Evolutionary conservation across 1,284 basidiomycete species (phyloP), one percentile per base, ranked within the genome.

Genomic region (Cutaneotrichosporon arboriforme): DNA sequence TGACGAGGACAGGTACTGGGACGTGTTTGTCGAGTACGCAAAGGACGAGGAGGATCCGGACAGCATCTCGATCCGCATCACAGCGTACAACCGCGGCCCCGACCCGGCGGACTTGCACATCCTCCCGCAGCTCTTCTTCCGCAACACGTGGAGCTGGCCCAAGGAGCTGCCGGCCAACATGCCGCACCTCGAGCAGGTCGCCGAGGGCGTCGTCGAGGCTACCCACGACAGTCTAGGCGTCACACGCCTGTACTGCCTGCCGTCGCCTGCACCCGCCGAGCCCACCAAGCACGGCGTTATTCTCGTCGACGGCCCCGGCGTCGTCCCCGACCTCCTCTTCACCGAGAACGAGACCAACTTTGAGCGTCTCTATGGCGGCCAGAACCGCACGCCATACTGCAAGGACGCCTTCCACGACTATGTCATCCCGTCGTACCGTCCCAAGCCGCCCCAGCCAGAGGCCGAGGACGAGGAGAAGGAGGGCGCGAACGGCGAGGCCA

Each of bases 391-490:
- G 0, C 81, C 83, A 2, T 93, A 86, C 70, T 88, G 89, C 66
- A 98, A 98, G 77, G 94, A 98, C 68, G 93, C 87, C n/a, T 97
- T 98, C 81, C 92, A 98, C 69, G 93, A 97, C 72, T 88, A 97
- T 70, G 88, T 97, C 72, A 85, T 97, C 59, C 84, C 85, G 4
- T 79, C 79, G 14, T 93, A 97, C 74, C 85, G 89, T 49, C 86
- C 86, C 5, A 69, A 72, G 5, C 68, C 73, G 49, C 58, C 59
- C 4, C 60, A 62, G 45, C 57, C 58, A 22, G 60, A 60, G 39
- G 51, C 64, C 21, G 69, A 73, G 46, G 64, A 71, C 39, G 52
- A 57, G 18, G n/a, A 44, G 8, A 52, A 55, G 17, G 57, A 51
- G 36, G 54, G 54, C 35, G 53, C 48, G 17, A 61, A 68, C 43